phyloP scores from a whole-genome alignment of 257 asterid species.

The Solanum etuberosum region DNA sequence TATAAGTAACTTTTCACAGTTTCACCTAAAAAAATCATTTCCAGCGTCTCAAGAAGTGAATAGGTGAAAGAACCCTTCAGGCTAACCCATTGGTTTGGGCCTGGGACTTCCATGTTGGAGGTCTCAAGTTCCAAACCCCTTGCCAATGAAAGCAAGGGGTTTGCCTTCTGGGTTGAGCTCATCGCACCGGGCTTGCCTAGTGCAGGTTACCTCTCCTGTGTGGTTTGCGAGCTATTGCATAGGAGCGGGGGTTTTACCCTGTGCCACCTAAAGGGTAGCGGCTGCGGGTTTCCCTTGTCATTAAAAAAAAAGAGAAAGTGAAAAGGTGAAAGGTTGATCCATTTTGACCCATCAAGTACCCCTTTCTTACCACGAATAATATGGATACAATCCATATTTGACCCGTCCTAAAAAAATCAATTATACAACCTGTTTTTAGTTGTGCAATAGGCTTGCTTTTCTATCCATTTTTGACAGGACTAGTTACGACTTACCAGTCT shows the following conservation, averaged over 20 bases:
- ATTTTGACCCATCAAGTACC: not conserved
- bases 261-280: fast-evolving
- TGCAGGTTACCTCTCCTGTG: too few species aligned
- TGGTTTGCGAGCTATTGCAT: too few species aligned
- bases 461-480: not conserved
- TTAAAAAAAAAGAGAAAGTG: not conserved
- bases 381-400: not conserved
- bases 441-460: not conserved
- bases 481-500: not conserved
- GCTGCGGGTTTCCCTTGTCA: too few species aligned
- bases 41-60: not conserved
- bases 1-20: not conserved
- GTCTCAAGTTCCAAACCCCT: too few species aligned
- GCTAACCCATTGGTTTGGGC: too few species aligned
- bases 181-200: too few species aligned
- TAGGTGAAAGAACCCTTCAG: not conserved
- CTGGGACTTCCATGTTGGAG: too few species aligned
- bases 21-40: not conserved
- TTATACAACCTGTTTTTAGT: not conserved
- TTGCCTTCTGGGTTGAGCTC: too few species aligned
- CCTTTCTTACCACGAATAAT: not conserved
- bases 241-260: too few species aligned
- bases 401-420: not conserved
- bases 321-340: not conserved
- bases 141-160: too few species aligned